Conservation (phyloP, 2,329 filamentous ascomycete genomes). For the Didymella segeticola region DNA sequence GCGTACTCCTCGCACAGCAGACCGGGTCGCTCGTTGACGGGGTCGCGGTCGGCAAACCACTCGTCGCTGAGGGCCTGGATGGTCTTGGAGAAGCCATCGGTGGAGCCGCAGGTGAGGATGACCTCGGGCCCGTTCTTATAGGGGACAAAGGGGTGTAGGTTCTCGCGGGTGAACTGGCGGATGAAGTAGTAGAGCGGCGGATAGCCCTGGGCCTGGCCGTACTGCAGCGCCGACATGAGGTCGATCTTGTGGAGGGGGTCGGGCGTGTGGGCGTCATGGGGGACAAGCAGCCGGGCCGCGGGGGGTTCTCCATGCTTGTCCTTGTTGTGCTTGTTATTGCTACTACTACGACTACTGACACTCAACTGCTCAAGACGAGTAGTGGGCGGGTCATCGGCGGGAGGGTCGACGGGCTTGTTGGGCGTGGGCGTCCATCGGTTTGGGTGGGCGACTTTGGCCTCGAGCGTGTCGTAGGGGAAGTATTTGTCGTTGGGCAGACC, state of each 20-base stretch:
- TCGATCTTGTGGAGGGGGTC: conserved; percentile 77
- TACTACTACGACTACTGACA: background rate
- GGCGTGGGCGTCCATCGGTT: conserved; percentile 75
- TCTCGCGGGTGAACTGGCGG: conserved; percentile 75
- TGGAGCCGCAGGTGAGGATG: conserved; percentile 79
- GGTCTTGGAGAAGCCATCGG: conserved; percentile 83
- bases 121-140: conserved; percentile 80
- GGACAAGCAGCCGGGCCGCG: conserved; percentile 69
- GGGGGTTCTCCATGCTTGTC: conserved; percentile 37
- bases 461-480: conserved; percentile 91
- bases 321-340: conserved; percentile 3
- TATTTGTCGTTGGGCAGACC: conserved; percentile 79
- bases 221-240: conserved; percentile 81
- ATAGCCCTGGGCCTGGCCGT: conserved; percentile 83
- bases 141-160: conserved; percentile 81
- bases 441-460: conserved; percentile 78
- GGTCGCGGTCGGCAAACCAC: conserved; percentile 74
- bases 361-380: conserved; percentile 40
- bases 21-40: conserved; percentile 73
- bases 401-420: conserved; percentile 63
- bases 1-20: conserved; percentile 81
- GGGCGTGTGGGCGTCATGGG: conserved; percentile 66
- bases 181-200: conserved; percentile 79
- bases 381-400: conserved; percentile 34
- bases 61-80: conserved; percentile 77